Conservation (phyloP, 495 filamentous ascomycete genomes). For the Penicillium dipodomyicola region DNA sequence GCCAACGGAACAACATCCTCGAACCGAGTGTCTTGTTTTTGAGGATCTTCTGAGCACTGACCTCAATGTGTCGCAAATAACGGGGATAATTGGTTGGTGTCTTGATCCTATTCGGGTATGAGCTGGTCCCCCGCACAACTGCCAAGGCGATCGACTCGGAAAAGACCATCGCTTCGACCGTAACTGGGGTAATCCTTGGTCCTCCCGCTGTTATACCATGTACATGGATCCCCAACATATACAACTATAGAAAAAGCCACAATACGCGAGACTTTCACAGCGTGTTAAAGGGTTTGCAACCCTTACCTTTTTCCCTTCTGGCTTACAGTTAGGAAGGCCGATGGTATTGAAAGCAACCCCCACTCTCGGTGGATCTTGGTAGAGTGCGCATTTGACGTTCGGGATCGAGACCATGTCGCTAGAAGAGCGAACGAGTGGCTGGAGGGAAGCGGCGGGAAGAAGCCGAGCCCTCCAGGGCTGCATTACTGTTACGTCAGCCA, state of each 20-base stretch:
- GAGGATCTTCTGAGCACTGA: background rate
- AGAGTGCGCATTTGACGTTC: background rate
- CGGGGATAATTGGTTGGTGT: background rate
- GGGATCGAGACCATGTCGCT: background rate
- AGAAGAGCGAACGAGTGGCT: background rate
- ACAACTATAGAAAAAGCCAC: background rate
- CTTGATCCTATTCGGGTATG: slow-evolving; percentile 6
- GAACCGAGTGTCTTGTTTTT: background rate
- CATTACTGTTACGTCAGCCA: no score
- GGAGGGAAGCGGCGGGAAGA: background rate
- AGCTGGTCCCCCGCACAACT: slow-evolving; percentile 19
- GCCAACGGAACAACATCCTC: background rate
- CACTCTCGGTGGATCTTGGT: background rate
- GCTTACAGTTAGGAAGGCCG: background rate
- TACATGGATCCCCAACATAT: background rate
- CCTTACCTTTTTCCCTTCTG: background rate
- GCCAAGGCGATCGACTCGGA: slow-evolving; percentile 14
- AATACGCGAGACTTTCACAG: background rate
- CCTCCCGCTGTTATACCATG: background rate
- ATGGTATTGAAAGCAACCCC: background rate
- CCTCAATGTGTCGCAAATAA: background rate
- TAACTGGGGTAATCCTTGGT: background rate
- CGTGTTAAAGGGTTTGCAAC: no score
- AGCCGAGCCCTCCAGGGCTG: background rate
- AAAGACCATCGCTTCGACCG: background rate